Evolutionary conservation across 2,329 filamentous ascomycete genomes (phyloP), one percentile per base, ranked within the genome.

Genomic region (Ophiognomonia clavigignenti-juglandacearum): DNA sequence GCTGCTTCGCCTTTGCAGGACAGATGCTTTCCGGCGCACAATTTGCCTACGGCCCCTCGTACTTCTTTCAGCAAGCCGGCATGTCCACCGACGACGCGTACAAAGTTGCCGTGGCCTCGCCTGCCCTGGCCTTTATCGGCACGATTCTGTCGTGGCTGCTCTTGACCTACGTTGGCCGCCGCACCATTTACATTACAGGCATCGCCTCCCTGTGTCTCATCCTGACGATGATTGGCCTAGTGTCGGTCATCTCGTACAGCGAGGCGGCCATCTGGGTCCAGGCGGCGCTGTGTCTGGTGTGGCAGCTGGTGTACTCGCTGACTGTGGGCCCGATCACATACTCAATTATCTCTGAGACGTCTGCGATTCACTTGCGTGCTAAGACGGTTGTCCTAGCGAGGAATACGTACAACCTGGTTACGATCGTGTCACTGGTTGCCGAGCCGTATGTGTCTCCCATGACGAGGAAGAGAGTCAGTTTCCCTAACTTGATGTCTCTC

Each of bases 301-400:
- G 71, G 70, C 62, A 71, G 3, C 64, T 63, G 39, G 58, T 62
- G 6, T 72, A 72, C 55, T 68, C 64, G 7, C 67, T 72, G 62
- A 62, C 63, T 23, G 65, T 71, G 32, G 70, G 70, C 0, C 70
- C 69, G 5, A 68, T 72, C 18, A 59, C 70, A 50, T 73, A 72
- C 59, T 70, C 68, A 16, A 67, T 73, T 24, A 64, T 69, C 52
- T 31, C 72, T 1, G 72, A 74, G 56, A 52, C 73, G 3, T 64
- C 65, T 1, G 71, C 69, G 0, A 72, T 69, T 4, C 70, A 71
- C 31, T 64, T 74, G 18, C 64, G 71, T 37, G 70, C 67, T 38
- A 70, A 73, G 58, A 70, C 70, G 0, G 66, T 74, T 16, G 70
- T 72, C 10, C 56, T 74, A n/a, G 70, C 67, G 1, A 62, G 72